Conservation (phyloP, 192 early-diverging fungal species). For the Coemansia sp. region DNA sequence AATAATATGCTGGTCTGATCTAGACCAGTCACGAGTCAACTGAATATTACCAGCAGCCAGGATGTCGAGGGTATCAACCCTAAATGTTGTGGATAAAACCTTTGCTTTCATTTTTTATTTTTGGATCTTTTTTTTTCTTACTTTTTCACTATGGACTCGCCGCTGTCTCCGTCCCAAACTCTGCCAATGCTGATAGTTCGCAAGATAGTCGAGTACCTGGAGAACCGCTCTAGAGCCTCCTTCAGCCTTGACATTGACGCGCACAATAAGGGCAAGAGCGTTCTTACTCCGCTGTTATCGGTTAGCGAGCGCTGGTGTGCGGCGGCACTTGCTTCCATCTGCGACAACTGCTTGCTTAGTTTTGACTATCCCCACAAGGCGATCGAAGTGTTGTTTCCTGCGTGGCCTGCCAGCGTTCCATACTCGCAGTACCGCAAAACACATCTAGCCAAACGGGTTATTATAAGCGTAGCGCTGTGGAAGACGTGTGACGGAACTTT, state of each 20-base stretch:
- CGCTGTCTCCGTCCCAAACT: background rate
- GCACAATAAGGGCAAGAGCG: background rate
- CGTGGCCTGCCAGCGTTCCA: background rate
- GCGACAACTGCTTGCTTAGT: background rate
- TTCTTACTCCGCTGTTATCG: background rate
- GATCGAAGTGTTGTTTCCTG: background rate
- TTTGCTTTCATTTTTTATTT: background rate
- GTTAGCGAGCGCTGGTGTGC: slow-evolving; percentile 1
- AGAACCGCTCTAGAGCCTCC: background rate
- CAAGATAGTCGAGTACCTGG: background rate
- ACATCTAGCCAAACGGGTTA: background rate
- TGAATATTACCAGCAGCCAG: background rate
- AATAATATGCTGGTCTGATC: background rate
- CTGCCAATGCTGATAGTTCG: background rate
- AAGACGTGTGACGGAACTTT: background rate
- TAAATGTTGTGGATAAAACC: no score
- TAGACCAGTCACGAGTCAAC: background rate
- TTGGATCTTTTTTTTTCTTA: background rate
- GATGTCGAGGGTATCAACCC: no score
- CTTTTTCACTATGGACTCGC: background rate
- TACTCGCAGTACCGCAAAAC: slow-evolving; percentile 5
- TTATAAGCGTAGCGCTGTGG: background rate
- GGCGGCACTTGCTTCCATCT: background rate
- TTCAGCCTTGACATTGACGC: background rate
- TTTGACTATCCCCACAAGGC: background rate